Evolutionary conservation across 768 basidiomycete species (phyloP), one percentile per base, ranked within the genome.

Genomic region (Leccinum olivaceopallidum): DNA sequence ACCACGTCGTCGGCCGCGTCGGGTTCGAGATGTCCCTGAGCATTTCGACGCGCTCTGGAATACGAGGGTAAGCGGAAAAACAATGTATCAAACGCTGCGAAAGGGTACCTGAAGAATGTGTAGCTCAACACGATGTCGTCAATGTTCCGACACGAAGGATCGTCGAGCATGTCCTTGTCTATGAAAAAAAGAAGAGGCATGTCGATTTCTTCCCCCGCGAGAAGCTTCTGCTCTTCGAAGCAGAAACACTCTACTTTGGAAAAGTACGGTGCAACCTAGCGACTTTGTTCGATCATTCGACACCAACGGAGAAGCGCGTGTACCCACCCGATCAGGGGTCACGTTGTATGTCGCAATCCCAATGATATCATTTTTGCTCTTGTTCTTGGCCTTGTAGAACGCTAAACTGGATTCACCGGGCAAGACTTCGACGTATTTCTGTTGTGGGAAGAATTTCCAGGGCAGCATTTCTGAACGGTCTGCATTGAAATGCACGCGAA

Each of bases 181-280:
- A 99, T 96, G 80, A 99, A 99, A 79, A 99, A 99, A 58, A 99
- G 83, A 20, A 99, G 82, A 3, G 97, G 97, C 84, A 99, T 93
- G 75, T 99, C 97, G 36, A 99, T 91, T 76, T 98, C 95, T 77
- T 99, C 97, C 30, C 90, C 89, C 0, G 95, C 95, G 26, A 97
- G 79, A 10, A 99, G 84, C 67, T 88, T 91, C 75, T 99, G 97
- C 72, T 99, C 97, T 73, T 99, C 97, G 66, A 99, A 99, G 76
- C 97, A 99, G 80, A 99, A 99, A 66, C 97, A 99, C 74, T 99
- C 97, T 13, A 99, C 94, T 78, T 99, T 99, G 55, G 95, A 94
- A 71, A 99, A 99, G 75, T 98, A 98, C 0, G 96, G 95, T 9
- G 97, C 97, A 65, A 98, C 84, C 96, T 98, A 55, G 52, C 16